Evolutionary conservation across 2,329 filamentous ascomycete genomes (phyloP).

Genomic region (Penicillium sp.): DNA sequence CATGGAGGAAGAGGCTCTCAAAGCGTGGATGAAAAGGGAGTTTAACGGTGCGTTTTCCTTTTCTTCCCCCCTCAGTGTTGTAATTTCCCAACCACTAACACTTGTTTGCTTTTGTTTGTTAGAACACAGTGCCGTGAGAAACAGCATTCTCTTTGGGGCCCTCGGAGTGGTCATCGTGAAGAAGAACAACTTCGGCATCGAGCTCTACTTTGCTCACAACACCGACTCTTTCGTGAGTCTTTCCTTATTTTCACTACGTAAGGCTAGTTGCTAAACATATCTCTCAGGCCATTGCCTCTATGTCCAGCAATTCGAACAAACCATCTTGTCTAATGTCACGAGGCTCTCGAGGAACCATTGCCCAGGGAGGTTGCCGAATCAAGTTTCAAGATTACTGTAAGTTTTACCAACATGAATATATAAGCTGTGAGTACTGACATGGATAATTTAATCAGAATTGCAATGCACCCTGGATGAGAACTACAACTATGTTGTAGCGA

Average conservation of each 20-base stretch:
- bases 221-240: constrained; percentile 71
- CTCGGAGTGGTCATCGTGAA: constrained; percentile 92
- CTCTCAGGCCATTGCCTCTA: constrained; percentile 72
- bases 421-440: not conserved
- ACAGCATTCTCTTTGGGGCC: constrained; percentile 78
- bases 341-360: constrained; percentile 53
- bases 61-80: not conserved
- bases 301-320: constrained; percentile 73
- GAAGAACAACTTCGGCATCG: constrained; percentile 71
- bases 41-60: constrained; percentile 67
- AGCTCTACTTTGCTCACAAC: constrained; percentile 93
- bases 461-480: not conserved
- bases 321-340: constrained; percentile 89
- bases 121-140: constrained; percentile 76
- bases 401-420: not conserved
- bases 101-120: not conserved
- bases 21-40: constrained; percentile 77
- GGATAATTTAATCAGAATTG: not conserved
- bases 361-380: constrained; percentile 43
- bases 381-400: not conserved
- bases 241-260: not conserved
- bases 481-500: not conserved
- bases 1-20: constrained; percentile 75
- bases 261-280: constrained; percentile 5
- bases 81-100: not conserved